phyloP scores from a whole-genome alignment of 768 basidiomycete genomes.

The Arthromyces matolae region DNA sequence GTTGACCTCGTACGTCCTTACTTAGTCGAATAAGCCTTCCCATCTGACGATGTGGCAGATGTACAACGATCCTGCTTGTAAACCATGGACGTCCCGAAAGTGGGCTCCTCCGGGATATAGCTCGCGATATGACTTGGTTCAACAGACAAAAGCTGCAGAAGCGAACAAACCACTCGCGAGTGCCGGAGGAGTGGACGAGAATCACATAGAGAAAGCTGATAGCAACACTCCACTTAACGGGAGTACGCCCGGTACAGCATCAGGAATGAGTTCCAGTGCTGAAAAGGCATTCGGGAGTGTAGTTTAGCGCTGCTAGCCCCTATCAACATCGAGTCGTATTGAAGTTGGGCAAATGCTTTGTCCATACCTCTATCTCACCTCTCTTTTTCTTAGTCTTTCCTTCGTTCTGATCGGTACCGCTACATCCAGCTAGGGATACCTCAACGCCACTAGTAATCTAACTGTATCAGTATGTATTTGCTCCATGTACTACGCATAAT shows the following conservation, averaged over 20 bases:
- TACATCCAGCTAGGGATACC: too few relatives aligned
- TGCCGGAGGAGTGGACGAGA: background rate
- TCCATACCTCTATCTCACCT: background rate
- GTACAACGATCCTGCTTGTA: conserved; percentile 62
- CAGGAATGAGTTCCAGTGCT: background rate
- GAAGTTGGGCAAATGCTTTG: too few relatives aligned
- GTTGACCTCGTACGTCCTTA: conserved; percentile 47
- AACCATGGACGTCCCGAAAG: conserved; percentile 58
- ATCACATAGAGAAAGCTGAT: conserved; percentile 4
- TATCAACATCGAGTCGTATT: background rate
- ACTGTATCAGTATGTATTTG: too few relatives aligned
- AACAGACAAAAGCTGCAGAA: conserved; percentile 40
- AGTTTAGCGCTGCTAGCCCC: too few relatives aligned
- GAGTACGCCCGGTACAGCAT: background rate
- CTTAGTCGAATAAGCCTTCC: background rate
- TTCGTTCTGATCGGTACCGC: too few relatives aligned
- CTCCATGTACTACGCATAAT: too few relatives aligned
- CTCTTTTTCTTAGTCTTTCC: too few relatives aligned
- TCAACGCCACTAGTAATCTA: too few relatives aligned
- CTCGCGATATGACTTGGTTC: conserved; percentile 41
- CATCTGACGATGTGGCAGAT: conserved; percentile 32
- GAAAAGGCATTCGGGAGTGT: too few relatives aligned
- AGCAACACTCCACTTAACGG: too few relatives aligned
- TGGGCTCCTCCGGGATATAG: conserved; percentile 61
- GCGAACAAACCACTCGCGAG: conserved; percentile 23